Base-by-base conservation (phyloP, 2,329 filamentous ascomycete species). In the Myriosclerotinia curreyana region DNA sequence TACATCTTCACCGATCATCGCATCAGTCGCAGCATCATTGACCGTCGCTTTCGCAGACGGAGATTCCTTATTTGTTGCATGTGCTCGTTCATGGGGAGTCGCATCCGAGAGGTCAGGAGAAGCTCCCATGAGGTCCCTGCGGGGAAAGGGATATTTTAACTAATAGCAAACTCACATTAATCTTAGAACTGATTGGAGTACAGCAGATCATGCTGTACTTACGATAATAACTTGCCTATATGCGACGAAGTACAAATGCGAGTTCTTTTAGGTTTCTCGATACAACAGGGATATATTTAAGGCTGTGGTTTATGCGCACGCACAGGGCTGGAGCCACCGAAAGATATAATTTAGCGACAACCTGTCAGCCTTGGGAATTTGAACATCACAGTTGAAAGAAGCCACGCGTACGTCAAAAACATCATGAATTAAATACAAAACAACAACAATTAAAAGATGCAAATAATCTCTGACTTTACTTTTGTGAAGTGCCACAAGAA, bases 401-500 rank as follows among this genome's bases (percentile, higher is more conserved):
- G 69, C 64, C 69, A 69, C 67, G 53, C 67, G 65, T 65, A 64
- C 31, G 51, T 31, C 42, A 65, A 58, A 48, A 64, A 48, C 53
- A n/a, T 61, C 49, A 46, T 54, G 54, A 60, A 66, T 54, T 51
- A n/a, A 54, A 54, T 60, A 54, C 31, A 15, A 15, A 55, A 52
- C 51, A 62, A 64, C 59, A 36, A 44, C 46, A 65, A 48, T 20
- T 14, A 53, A 54, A 69, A 66, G 64, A 67, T 71, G 70, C 69
- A 65, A 66, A 69, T 69, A 51, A 67, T 56, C 62, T 54, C 46
- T 51, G 22, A 53, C 65, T 68, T 20, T 51, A 44, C 36, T 59
- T 64, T 70, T 70, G 73, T 60, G 63, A 68, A 65, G 66, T 61
- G 65, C 67, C 66, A 52, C 69, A 67, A 65, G 58, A 69, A 79